Conservation (phyloP, 345 rosid species). For the Mangifera indica region DNA sequence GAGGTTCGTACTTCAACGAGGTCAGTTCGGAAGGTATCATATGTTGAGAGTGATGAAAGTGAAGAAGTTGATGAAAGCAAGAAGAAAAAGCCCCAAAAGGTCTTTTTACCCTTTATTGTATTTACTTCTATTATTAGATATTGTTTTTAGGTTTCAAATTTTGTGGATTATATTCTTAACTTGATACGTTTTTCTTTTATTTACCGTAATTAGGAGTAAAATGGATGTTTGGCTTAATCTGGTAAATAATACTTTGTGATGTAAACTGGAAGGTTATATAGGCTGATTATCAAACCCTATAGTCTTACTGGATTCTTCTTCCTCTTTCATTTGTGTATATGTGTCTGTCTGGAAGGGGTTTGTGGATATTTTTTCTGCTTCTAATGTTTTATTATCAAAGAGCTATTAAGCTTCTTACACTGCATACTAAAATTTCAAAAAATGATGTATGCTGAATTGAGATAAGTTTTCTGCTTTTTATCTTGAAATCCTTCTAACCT, state of each 20-base stretch:
- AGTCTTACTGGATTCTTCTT: background rate
- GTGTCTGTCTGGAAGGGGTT: too few species aligned
- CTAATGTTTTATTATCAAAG: too few species aligned
- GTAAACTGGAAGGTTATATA: background rate
- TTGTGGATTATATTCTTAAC: background rate
- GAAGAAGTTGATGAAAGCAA: constrained; percentile 86
- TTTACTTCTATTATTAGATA: background rate
- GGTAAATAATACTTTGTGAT: background rate
- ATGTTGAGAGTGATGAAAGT: constrained; percentile 99
- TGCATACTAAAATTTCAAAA: too few species aligned
- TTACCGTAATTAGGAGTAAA: background rate
- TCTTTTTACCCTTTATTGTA: constrained; percentile 6
- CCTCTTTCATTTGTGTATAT: too few species aligned
- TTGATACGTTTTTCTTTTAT: constrained; percentile 6
- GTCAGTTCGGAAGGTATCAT: constrained; percentile 92
- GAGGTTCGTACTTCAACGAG: constrained; percentile 91
- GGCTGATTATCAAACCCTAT: background rate
- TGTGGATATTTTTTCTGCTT: too few species aligned
- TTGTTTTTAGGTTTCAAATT: constrained; percentile 10
- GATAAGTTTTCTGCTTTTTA: too few species aligned
- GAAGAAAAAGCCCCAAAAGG: constrained; percentile 78
- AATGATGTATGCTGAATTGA: too few species aligned
- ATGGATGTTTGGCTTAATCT: background rate
- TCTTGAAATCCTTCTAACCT: background rate
- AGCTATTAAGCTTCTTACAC: too few species aligned